Base-by-base conservation (phyloP, 371 early-diverging fungal genomes). In the Nematocida parisii region DNA sequence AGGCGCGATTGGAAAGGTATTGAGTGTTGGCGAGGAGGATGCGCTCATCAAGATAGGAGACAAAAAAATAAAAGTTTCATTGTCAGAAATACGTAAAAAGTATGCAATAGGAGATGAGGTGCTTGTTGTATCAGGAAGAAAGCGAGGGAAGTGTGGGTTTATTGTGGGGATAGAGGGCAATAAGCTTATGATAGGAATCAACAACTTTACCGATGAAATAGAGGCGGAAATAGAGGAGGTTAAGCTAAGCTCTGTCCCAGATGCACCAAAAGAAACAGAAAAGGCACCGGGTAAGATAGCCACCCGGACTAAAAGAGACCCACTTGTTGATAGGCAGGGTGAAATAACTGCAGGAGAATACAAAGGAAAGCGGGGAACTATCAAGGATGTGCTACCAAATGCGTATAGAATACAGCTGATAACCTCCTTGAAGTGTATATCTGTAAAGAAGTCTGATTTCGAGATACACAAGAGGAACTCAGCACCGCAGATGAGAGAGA, bases 281-380 rank as follows among this genome's bases (percentile, higher is more conserved):
- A 44, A 66, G 20, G 9, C 66, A 2, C 66, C 7, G 22, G 24
- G n/a, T 4, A 54, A 60, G 39, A 39, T 9, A 4, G 5, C 42
- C 74, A 22, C 66, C n/a, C 61, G 81, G 42, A 42, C 60, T 18
- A 73, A 72, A 70, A 83, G 75, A 77, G 94, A 96, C 85, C 92
- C 91, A 33, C 83, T 95, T 45, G 86, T 95, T 9, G 90, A 91
- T 58, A 91, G 93, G 84, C 93, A 93, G 0, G 96, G 96, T 0
- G 90, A 90, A 47, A 92, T 95, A 62, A 90, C 89, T 3, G 89
- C 90, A 56, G 99, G 97, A 5, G 92, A 93, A 15, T 94, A 92
- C 89, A 98, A 98, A 86, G 97, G 98, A 11, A 95, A 94, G 85
- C 86, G 92, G 40, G 99, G 97, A 61, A 92, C 94, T 66, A 94